Evolutionary conservation across 2,329 filamentous ascomycete genomes (phyloP).

Genomic region (Camillea tinctor): DNA sequence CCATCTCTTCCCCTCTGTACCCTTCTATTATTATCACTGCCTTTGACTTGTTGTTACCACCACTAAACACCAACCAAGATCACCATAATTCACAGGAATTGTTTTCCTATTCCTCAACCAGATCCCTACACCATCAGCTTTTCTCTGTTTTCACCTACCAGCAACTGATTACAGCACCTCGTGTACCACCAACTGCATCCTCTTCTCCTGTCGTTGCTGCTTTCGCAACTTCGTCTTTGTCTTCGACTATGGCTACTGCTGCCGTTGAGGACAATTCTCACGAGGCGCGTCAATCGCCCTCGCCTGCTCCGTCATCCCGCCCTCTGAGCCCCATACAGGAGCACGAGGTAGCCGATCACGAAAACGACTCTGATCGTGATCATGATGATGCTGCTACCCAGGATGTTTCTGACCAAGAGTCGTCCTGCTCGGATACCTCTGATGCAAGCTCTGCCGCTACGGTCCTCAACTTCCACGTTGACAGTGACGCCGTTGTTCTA

Average conservation of each 20-base stretch:
- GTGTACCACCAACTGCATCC: too few species aligned
- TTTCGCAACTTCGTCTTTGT: not conserved
- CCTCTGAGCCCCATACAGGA: not conserved
- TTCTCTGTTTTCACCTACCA: too few species aligned
- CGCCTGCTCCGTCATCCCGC: not conserved
- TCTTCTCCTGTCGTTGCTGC: not conserved
- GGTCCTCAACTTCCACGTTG: constrained; percentile 8
- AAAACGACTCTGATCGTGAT: too few species aligned
- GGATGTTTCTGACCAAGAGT: not conserved
- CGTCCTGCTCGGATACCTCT: not conserved
- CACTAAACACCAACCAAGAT: too few species aligned
- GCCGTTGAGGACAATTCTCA: not conserved
- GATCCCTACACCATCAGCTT: too few species aligned
- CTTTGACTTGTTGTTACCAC: too few species aligned
- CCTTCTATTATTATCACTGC: too few species aligned
- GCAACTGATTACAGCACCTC: too few species aligned
- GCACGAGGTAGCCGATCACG: not conserved
- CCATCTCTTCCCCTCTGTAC: too few species aligned
- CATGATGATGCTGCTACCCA: too few species aligned
- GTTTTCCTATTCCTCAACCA: too few species aligned
- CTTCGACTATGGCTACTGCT: not conserved
- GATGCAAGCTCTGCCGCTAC: constrained; percentile 7
- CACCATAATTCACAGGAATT: too few species aligned
- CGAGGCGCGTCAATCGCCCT: not conserved
- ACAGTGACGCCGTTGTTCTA: constrained; percentile 9